Conservation (phyloP, 768 basidiomycete species). For the Boletus fagicola region DNA sequence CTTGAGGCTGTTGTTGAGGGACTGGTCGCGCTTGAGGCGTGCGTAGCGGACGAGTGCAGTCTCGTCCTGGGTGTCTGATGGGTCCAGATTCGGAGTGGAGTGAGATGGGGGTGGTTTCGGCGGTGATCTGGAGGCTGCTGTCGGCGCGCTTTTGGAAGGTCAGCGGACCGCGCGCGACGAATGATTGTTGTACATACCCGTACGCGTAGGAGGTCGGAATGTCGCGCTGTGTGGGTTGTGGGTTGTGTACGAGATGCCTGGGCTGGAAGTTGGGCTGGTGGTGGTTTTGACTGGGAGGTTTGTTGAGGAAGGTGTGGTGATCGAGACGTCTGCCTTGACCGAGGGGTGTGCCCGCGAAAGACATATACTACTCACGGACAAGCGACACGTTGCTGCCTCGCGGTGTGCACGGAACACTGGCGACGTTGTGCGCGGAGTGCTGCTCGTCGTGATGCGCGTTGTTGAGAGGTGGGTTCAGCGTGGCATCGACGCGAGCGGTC, state of each 20-base stretch:
- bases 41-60: constrained; percentile 47
- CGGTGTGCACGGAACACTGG: neutral
- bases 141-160: constrained; percentile 48
- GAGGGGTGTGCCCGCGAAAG: constrained; percentile 80
- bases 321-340: constrained; percentile 86
- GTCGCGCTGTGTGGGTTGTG: constrained; percentile 38
- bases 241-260: constrained; percentile 24
- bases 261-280: constrained; percentile 28
- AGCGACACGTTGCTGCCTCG: constrained; percentile 21
- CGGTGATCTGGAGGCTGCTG: constrained; percentile 56
- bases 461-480: neutral
- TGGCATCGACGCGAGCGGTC: neutral
- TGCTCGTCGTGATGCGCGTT: constrained; percentile 15
- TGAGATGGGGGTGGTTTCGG: constrained; percentile 43
- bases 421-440: constrained; percentile 1
- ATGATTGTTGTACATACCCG: constrained; percentile 47
- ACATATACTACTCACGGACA: constrained; percentile 54
- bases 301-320: constrained; percentile 74
- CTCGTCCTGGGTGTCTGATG: constrained; percentile 46
- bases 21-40: constrained; percentile 45
- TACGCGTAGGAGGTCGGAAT: constrained; percentile 65
- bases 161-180: constrained; percentile 16
- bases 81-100: constrained; percentile 34
- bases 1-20: too few relatives aligned
- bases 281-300: constrained; percentile 37